Percentiles rank a stretch among this genome's conserved stretches.
phyloP scores from a whole-genome alignment of 495 filamentous ascomycete genomes.

The Lasiosphaeriaceae sp. region DNA sequence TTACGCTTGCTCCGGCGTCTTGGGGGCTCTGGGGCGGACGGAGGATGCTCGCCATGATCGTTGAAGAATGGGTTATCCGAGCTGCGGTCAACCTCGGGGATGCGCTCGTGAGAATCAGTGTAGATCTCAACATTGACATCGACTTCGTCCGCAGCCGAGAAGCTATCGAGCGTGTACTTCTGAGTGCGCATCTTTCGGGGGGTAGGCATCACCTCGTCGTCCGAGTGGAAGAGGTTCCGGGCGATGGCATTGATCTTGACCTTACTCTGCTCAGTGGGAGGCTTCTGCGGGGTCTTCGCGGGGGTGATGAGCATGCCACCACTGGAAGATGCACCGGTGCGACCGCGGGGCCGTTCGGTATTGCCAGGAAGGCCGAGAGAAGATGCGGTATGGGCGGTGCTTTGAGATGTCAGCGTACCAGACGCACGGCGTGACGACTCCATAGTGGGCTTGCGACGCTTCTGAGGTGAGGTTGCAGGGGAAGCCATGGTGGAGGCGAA shows the following conservation, averaged over 20 bases:
- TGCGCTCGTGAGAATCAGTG: slow-evolving; percentile 82
- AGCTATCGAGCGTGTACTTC: slow-evolving; percentile 66
- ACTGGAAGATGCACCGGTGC: slow-evolving; percentile 1
- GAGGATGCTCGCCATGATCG: no score
- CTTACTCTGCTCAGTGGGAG: slow-evolving; percentile 48
- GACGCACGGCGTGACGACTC: slow-evolving; percentile 38
- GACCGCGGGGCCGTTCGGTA: not conserved
- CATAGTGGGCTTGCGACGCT: slow-evolving; percentile 39
- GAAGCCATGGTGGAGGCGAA: slow-evolving; percentile 29
- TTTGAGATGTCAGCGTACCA: slow-evolving; percentile 31
- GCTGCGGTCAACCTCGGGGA: slow-evolving; percentile 65
- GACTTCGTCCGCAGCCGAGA: slow-evolving; percentile 50
- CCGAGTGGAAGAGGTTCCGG: slow-evolving; percentile 65
- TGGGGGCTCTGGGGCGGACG: slow-evolving; percentile 25
- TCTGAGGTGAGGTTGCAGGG: slow-evolving; percentile 49
- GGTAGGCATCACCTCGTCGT: slow-evolving; percentile 56
- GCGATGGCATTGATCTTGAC: slow-evolving; percentile 60
- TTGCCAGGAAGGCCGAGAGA: not conserved
- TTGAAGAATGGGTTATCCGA: slow-evolving; percentile 75
- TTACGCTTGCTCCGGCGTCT: slow-evolving; percentile 44
- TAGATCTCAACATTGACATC: slow-evolving; percentile 71
- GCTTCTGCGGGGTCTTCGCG: slow-evolving; percentile 80
- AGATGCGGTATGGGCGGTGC: not conserved
- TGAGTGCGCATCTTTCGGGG: slow-evolving; percentile 51
- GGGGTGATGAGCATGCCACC: slow-evolving; percentile 77